These are phyloP conservation scores for Heteromeles arbutifolia DNA, from an alignment of 306 rosid species.

Conservation along the genomic window DNA sequence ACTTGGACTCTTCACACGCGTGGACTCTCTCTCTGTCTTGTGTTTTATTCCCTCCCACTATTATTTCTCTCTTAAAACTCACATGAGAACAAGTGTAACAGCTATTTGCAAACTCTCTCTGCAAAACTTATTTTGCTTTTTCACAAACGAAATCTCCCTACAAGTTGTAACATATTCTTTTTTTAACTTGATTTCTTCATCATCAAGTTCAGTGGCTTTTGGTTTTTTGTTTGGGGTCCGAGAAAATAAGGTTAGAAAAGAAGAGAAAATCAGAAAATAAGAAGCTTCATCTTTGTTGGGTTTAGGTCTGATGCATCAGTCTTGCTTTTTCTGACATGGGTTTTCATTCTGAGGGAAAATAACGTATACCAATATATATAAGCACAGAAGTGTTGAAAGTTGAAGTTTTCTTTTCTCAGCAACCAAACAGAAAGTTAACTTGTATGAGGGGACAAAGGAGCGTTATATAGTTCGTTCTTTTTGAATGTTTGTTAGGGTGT, in stretches of 20 bases:
- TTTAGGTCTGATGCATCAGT: background rate
- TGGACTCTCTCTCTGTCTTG: background rate
- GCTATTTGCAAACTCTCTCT: background rate
- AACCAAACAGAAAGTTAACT: slow-evolving; percentile 10
- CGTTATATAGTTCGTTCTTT: background rate
- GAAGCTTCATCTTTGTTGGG: background rate
- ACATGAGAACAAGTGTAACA: background rate
- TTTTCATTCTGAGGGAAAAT: background rate
- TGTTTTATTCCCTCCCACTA: background rate
- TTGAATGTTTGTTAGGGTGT: background rate
- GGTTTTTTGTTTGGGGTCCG: background rate
- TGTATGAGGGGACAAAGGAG: background rate
- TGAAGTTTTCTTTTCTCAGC: background rate
- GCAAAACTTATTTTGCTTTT: slow-evolving; percentile 6
- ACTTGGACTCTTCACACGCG: slow-evolving; percentile 4
- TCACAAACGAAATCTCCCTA: slow-evolving; percentile 4
- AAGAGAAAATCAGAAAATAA: background rate
- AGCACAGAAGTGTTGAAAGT: background rate
- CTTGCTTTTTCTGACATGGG: background rate
- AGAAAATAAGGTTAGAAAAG: background rate
- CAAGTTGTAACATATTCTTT: background rate
- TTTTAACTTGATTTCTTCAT: background rate
- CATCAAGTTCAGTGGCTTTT: background rate
- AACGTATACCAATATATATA: background rate
- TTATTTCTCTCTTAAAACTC: background rate